phyloP scores from a whole-genome alignment of 768 basidiomycete genomes.

The Pseudohyphozyma bogoriensis region DNA sequence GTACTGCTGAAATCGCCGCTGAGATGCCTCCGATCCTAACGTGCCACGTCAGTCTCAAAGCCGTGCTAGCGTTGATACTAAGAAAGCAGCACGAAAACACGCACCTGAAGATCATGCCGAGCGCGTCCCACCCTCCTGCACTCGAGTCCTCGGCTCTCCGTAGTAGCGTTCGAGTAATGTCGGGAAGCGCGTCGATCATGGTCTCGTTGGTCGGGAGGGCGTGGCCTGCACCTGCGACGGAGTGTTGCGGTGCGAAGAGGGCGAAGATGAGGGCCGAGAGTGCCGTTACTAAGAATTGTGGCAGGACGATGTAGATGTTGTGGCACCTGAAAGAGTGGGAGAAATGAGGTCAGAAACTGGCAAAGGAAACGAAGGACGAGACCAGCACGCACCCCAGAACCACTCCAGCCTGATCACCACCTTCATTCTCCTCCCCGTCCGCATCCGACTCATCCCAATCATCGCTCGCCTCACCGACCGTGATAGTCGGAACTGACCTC shows the following conservation, averaged over 20 bases:
- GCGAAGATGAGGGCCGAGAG: constrained; percentile 78
- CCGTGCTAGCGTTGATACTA: too few relatives aligned
- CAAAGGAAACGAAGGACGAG: constrained; percentile 53
- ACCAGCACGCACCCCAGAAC: constrained; percentile 23
- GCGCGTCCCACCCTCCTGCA: constrained; percentile 14
- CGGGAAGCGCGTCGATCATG: background rate
- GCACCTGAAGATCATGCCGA: constrained; percentile 26
- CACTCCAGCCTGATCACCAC: constrained; percentile 64
- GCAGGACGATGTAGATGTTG: constrained; percentile 85
- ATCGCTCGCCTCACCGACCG: constrained; percentile 28
- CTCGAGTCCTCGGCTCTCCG: background rate
- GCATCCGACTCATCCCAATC: constrained; percentile 28
- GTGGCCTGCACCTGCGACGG: constrained; percentile 10
- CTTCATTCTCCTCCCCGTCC: constrained; percentile 34
- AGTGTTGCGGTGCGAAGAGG: constrained; percentile 54
- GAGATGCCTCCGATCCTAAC: constrained; percentile 23
- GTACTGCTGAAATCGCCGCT: constrained; percentile 6
- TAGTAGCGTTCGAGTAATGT: background rate
- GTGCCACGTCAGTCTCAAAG: background rate
- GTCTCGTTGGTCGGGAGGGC: background rate
- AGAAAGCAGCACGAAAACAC: background rate
- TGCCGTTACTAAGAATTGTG: constrained; percentile 85
- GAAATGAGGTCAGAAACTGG: background rate
- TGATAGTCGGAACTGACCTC: constrained; percentile 4
- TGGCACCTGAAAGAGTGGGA: constrained; percentile 53